phyloP scores from a whole-genome alignment of 2,329 filamentous ascomycete species.

The Verticillium dahliae region DNA sequence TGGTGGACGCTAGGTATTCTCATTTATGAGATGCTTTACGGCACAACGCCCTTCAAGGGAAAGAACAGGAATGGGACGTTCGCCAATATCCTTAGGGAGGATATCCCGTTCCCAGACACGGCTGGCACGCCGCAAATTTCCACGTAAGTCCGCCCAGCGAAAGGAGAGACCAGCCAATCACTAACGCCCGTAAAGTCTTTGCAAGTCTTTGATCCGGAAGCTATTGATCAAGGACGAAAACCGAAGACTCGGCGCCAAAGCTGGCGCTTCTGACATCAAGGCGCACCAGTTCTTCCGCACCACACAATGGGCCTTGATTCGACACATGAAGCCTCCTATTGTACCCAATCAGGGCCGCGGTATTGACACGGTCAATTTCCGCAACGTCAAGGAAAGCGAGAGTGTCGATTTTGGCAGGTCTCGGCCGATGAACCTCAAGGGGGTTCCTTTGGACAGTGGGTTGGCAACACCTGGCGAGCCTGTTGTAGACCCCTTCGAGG shows the following conservation, averaged over 20 bases:
- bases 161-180: background rate
- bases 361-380: slow-evolving; percentile 93
- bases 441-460: slow-evolving; percentile 80
- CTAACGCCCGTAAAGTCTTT: slow-evolving; percentile 55
- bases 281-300: slow-evolving; percentile 91
- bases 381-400: slow-evolving; percentile 94
- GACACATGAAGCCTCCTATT: slow-evolving; percentile 97
- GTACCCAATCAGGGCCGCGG: slow-evolving; percentile 85
- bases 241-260: slow-evolving; percentile 83
- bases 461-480: slow-evolving; percentile 81
- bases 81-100: slow-evolving; percentile 91
- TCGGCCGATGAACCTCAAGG: slow-evolving; percentile 52
- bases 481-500: slow-evolving; percentile 84
- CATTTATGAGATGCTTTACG: slow-evolving; percentile 98
- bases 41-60: slow-evolving; percentile 97
- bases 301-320: slow-evolving; percentile 93
- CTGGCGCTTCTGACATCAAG: slow-evolving; percentile 95
- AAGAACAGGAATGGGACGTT: slow-evolving; percentile 99
- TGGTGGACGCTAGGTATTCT: slow-evolving; percentile 99
- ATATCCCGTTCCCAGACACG: slow-evolving; percentile 92
- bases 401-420: slow-evolving; percentile 78
- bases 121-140: slow-evolving; percentile 78
- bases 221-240: slow-evolving; percentile 97
- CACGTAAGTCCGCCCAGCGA: slow-evolving; percentile 57
- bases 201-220: slow-evolving; percentile 94